Evolutionary conservation across 495 filamentous ascomycete genomes (phyloP), one percentile per base, ranked within the genome.

Genomic region (Neurospora sp.): DNA sequence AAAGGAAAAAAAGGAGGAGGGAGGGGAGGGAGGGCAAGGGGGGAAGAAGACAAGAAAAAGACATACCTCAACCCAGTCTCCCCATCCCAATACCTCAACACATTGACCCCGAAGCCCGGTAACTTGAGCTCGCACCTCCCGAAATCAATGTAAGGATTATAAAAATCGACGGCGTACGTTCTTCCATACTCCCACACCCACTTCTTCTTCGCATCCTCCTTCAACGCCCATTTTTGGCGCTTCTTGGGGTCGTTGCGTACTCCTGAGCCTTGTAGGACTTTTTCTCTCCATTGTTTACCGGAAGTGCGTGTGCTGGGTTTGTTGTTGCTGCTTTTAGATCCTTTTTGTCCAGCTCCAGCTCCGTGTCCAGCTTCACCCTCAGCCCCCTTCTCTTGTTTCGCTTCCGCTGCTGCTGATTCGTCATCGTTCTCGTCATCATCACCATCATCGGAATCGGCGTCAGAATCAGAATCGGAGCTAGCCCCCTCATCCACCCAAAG

Each of bases 111-210:
- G 72, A 94, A 93, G 0, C 94, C 93, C 6, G 95, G 95, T 20
- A 98, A 77, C 70, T 89, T 87, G 27, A 98, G 81, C n/a, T 91
- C 86, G 77, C 97, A 93, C 72, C 92, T 91, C 86, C 75, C 73
- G 71, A 98, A 97, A 79, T 94, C 92, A 54, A 99, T 79, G 84
- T 94, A 97, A n/a, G 90, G 89, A 78, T 97, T 98, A 76, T 90
- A 96, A 81, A 99, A 98, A 81, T 98, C 95, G 59, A 88, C 87
- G 38, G 85, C 81, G 80, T 97, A 97, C 69, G 86, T 82, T 74
- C 80, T 77, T 4, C 83, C 88, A 69, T 82, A 85, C 76, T 84
- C 82, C 77, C 84, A 89, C 69, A 81, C 75, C 82, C 83, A 86
- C 71, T 79, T 77, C 70, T 83, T 82, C 80, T 89, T 87, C 46